Base-by-base conservation (phyloP, 116 monocot species). In the Zostera marina region DNA sequence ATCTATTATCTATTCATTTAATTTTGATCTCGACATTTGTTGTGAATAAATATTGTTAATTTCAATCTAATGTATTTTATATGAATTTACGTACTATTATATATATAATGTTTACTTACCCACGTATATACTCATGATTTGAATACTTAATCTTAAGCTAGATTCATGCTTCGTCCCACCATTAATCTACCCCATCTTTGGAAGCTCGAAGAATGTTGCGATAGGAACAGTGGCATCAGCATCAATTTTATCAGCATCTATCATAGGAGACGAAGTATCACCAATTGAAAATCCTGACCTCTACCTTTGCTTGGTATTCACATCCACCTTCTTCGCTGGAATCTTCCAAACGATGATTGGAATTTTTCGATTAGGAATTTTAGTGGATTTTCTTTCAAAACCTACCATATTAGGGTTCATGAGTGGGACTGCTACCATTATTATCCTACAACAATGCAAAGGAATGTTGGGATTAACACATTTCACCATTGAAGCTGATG, bases 101-200 rank as follows among this genome's bases (percentile, higher is more conserved):
- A 13, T 53, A 10, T 15, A 10, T 65, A 14, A 7, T 11, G 11
- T 47, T 16, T 47, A 14, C 16, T 47, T 12, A 47, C 16, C 16
- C 9, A 47, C 47, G 7, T 47, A 16, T 15, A n/a, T n/a, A n/a
- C n/a, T n/a, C n/a, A n/a, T 47, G 16, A 47, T 5, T 14, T 9
- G 47, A 5, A 16, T 47, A 12, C 2, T 5, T 49, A 16, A 8
- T 49, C 17, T 8, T 19, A 49, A 14, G 19, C 22, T 61, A 90
- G 89, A 90, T 59, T 84, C 89, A 16, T 84, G 78, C 46, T 90
- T 90, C 61, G 84, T 90, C 61, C 89, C 89, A n/a, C 89, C 89
- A 22, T 52, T 90, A 60, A 70, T 90, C 46, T 90, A 90, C 58
- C 72, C 84, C 7, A 47, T 79, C 11, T 56, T 90, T 16, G 89